Conservation (phyloP, 495 filamentous ascomycete genomes). For the Emericellopsis terricola region DNA sequence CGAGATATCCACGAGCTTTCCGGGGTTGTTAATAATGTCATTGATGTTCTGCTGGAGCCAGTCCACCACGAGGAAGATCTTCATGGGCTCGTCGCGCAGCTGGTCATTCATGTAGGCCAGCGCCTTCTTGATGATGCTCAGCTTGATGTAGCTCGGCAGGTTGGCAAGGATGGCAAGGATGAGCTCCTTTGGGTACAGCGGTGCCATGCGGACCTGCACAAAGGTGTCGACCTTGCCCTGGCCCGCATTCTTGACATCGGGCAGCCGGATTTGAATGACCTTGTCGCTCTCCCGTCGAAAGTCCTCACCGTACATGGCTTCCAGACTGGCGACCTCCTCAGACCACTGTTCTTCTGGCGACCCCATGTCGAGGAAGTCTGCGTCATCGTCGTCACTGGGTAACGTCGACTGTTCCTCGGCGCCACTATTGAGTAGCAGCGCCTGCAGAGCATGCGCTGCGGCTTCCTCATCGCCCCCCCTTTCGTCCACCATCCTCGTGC, state of each 20-base stretch:
- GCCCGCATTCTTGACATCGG: conserved; percentile 23
- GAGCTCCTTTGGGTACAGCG: conserved; percentile 62
- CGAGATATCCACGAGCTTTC: conserved; percentile 65
- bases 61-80: conserved; percentile 69
- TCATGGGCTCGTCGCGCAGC: conserved; percentile 65
- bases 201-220: conserved; percentile 31
- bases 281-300: conserved; percentile 36
- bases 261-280: conserved; percentile 43
- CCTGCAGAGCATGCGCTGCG: conserved; percentile 63
- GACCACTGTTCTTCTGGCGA: conserved; percentile 48
- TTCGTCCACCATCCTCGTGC: conserved; percentile 50
- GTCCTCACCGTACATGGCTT: conserved; percentile 60
- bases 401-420: conserved; percentile 3
- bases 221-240: conserved; percentile 23
- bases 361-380: conserved; percentile 14
- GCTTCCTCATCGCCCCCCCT: conserved; percentile 53
- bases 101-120: conserved; percentile 47
- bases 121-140: conserved; percentile 70
- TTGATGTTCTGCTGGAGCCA: conserved; percentile 74
- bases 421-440: conserved; percentile 38
- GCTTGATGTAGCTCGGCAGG: conserved; percentile 81
- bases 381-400: neutral
- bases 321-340: conserved; percentile 64
- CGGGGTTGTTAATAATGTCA: conserved; percentile 62
- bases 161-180: conserved; percentile 46